Evolutionary conservation across 208 protist species (phyloP).

Genomic region (Wallacemonas sp.): DNA sequence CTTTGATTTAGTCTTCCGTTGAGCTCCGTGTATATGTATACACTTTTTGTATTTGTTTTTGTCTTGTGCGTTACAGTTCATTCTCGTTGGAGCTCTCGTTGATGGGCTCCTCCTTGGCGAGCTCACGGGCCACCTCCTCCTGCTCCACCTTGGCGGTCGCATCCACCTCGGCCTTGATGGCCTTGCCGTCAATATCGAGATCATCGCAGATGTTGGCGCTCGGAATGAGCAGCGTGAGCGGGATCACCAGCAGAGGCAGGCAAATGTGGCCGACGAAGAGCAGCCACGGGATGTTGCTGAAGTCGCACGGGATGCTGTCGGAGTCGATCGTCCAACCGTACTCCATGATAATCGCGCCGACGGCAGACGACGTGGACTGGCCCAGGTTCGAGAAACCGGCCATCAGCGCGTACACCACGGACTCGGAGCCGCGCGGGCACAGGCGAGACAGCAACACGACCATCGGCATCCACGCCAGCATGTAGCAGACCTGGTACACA

Average conservation of each 20-base stretch:
- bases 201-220: constrained; percentile 56
- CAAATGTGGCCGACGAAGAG: constrained; percentile 59
- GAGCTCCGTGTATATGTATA: no score
- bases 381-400: constrained; percentile 84
- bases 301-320: constrained; percentile 53
- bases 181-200: constrained; percentile 48
- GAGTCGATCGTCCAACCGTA: constrained; percentile 45
- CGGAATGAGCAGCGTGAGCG: constrained; percentile 63
- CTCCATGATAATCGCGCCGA: constrained; percentile 68
- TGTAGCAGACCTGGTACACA: constrained; percentile 60
- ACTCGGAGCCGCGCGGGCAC: constrained; percentile 81
- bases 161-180: constrained; percentile 26
- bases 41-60: background rate
- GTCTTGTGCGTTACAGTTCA: background rate
- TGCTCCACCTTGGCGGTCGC: constrained; percentile 1
- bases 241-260: constrained; percentile 55
- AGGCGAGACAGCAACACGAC: constrained; percentile 80
- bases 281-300: constrained; percentile 59
- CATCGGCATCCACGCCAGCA: constrained; percentile 75
- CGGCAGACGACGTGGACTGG: constrained; percentile 32
- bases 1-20: no score
- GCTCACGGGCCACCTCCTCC: background rate
- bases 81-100: background rate
- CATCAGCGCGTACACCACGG: constrained; percentile 82
- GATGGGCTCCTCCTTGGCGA: constrained; percentile 1